A percentile compares a stretch with the other conserved stretches of the same genome.
These are phyloP conservation scores for Cyclostephanos tholiformis DNA, from an alignment of 108 stramenopile genomes.

Conservation along the genomic window DNA sequence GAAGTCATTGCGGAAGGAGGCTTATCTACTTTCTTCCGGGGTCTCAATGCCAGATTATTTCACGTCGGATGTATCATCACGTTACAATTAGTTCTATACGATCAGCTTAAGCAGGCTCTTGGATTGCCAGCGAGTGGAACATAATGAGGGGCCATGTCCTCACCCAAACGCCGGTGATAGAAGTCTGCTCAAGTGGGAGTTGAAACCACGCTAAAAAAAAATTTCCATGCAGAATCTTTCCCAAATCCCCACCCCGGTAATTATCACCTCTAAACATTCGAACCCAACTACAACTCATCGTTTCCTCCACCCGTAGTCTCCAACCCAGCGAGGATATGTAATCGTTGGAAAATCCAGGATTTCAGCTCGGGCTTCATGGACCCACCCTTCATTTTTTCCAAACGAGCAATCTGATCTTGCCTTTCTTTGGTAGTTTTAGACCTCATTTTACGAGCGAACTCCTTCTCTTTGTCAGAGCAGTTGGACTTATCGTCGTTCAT, in stretches of 20 bases:
- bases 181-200: not conserved
- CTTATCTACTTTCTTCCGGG: slow-evolving; percentile 43
- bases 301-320: slow-evolving; percentile 16
- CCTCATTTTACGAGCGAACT: slow-evolving; percentile 44
- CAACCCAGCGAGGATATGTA: slow-evolving; percentile 42
- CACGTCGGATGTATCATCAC: slow-evolving; percentile 73
- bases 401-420: slow-evolving; percentile 41
- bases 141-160: not conserved
- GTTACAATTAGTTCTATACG: slow-evolving; percentile 69
- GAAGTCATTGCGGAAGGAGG: slow-evolving; percentile 36
- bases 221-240: not conserved
- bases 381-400: slow-evolving; percentile 46
- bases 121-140: slow-evolving; percentile 65
- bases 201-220: not conserved
- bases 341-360: slow-evolving; percentile 47
- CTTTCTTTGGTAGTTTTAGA: slow-evolving; percentile 41
- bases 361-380: slow-evolving; percentile 58
- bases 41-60: slow-evolving; percentile 56
- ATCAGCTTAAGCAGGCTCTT: slow-evolving; percentile 57
- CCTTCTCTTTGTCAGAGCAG: slow-evolving; percentile 52
- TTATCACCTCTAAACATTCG: not conserved
- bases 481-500: slow-evolving; percentile 39
- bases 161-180: not conserved
- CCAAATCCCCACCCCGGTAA: not conserved
- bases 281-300: slow-evolving; percentile 28